Base-by-base conservation (phyloP, 2,329 filamentous ascomycete genomes). In the Bertia moriformis region DNA sequence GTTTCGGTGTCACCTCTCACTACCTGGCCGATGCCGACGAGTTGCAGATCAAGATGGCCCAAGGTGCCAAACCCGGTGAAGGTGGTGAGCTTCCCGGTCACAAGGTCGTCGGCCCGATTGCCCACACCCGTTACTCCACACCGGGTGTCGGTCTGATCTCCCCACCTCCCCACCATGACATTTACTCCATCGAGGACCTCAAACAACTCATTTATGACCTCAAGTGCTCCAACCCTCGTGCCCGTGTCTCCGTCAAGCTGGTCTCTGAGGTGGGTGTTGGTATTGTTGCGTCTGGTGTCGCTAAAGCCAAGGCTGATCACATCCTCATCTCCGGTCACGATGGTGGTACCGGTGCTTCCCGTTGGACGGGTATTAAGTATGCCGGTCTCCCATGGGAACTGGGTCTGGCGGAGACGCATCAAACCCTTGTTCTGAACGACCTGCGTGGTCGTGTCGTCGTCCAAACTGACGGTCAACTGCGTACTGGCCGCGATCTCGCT, bases 291-390 rank as follows among this genome's bases (percentile, higher is more conserved):
- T 94, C 89, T 43, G 89, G 89, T 75, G 89, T 95, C 38, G 89
- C 89, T 41, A 96, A 96, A 66, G 89, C 89, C 39, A 94, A 94
- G 69, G 87, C 88, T 43, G 88, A 95, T 52, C 88, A 96, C 62
- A 94, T 96, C 47, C 63, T 96, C 52, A 95, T 96, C 52, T 94
- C 89, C 46, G 89, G 89, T 49, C 89, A 96, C 55, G 89, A 96
- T 54, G 89, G 89, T 68, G 89, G 89, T 59, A 96, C 89, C 44
- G 89, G 89, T 69, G 89, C 89, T 43, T 95, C 88, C 39, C 72
- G 89, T 59, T 96, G 89, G 89, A 96, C 89, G 53, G 89, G 89
- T 68, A 95, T 94, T 76, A 95, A 95, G 62, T 94, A 95, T 58
- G 89, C 88, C 38, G 89, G 89, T 71, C 76, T 95, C 24, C 89